Evolutionary conservation across 805 yeast genomes (phyloP).

Genomic region (Nadsonia fulvescens): DNA sequence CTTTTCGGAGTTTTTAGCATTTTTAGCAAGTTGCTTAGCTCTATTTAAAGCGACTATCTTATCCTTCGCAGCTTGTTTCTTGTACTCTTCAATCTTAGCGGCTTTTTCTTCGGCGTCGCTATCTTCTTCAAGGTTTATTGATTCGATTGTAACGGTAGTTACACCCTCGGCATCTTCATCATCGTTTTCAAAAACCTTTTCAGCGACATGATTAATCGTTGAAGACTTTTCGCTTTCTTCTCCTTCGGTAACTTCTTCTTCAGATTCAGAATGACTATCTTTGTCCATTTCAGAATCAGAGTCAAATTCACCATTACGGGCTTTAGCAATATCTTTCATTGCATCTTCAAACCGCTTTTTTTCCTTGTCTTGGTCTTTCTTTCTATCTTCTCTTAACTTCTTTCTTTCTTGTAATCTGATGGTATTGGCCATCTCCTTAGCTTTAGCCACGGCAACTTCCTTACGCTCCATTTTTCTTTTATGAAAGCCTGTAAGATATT

Average conservation of each 20-base stretch:
- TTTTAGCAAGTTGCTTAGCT: too few species aligned
- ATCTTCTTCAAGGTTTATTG: too few species aligned
- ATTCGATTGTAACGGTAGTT: too few species aligned
- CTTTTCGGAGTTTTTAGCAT: too few species aligned
- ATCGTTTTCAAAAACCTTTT: too few species aligned
- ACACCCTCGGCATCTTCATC: too few species aligned
- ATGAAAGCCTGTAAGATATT: constrained; percentile 87
- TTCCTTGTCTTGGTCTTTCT: constrained; percentile 45
- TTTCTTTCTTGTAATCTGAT: constrained; percentile 63
- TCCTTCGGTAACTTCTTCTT: constrained; percentile 10
- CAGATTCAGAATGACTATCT: constrained; percentile 13
- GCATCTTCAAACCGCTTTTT: constrained; percentile 36
- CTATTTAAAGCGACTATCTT: too few species aligned
- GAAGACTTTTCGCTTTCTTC: too few species aligned
- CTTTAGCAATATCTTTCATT: constrained; percentile 21
- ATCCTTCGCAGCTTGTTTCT: too few species aligned
- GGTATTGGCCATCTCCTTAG: constrained; percentile 59
- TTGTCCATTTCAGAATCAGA: constrained; percentile 13
- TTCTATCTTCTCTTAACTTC: constrained; percentile 50
- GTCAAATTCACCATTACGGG: constrained; percentile 6
- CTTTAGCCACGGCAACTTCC: constrained; percentile 63
- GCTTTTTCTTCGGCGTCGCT: too few species aligned
- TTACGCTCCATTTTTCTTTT: constrained; percentile 79
- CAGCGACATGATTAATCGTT: too few species aligned
- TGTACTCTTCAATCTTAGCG: too few species aligned